These are phyloP conservation scores for Blastocystis sp. DNA, from an alignment of 352 stramenopile species.

Conservation along the genomic window DNA sequence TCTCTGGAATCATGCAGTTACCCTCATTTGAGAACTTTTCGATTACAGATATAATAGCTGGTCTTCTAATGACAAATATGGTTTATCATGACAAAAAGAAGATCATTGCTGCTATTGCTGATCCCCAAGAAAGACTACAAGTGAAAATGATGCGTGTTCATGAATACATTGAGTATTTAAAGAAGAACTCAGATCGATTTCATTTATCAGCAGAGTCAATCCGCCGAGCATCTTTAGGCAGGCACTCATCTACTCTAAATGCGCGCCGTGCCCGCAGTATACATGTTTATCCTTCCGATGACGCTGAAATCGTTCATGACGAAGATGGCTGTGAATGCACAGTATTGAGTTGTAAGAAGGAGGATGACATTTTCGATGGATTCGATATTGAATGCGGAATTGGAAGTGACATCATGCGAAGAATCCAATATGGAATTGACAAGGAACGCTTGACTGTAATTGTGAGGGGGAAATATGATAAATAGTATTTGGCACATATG, in stretches of 20 bases:
- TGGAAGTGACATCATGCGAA: neutral
- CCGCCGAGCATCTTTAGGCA: neutral
- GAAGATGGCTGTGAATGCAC: neutral
- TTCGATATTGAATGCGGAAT: constrained; percentile 26
- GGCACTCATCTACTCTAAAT: neutral
- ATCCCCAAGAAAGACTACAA: constrained; percentile 21
- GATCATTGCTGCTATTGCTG: neutral
- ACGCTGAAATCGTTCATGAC: neutral
- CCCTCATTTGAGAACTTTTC: constrained; percentile 24
- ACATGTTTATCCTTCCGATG: neutral
- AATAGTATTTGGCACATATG: constrained; percentile 53
- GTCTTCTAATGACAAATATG: constrained; percentile 43
- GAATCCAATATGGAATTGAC: constrained; percentile 3
- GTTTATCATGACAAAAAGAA: constrained; percentile 53
- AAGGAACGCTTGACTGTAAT: neutral
- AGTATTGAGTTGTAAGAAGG: neutral
- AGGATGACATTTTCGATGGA: neutral
- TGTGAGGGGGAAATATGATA: neutral
- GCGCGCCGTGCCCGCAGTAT: neutral
- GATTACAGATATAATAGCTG: constrained; percentile 1
- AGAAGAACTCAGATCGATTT: neutral
- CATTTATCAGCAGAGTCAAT: neutral
- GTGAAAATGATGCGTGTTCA: constrained; percentile 20
- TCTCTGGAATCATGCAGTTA: neutral
- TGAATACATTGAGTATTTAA: constrained; percentile 22